Evolutionary conservation across 768 basidiomycete species (phyloP).

Genomic region (Sarcomyxa edulis): DNA sequence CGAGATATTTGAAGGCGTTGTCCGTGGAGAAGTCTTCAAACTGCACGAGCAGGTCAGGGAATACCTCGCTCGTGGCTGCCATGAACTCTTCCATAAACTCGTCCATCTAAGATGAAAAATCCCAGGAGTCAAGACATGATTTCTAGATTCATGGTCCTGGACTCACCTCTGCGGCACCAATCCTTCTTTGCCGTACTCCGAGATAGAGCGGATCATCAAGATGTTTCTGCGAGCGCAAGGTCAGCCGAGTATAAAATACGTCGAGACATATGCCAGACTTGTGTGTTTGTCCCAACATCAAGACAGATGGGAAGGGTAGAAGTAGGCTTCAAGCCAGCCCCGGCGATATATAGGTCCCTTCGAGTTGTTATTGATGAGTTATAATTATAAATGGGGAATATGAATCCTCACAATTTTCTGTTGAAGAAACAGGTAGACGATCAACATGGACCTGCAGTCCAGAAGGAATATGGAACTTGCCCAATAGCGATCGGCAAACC

Average conservation of each 20-base stretch:
- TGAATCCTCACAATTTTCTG: too few relatives aligned
- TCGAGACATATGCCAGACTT: too few relatives aligned
- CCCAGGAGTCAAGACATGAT: background rate
- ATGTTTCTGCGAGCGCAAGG: too few relatives aligned
- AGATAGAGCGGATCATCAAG: conserved; percentile 73
- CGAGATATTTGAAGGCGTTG: conserved; percentile 66
- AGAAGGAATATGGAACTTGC: conserved; percentile 24
- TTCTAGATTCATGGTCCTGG: background rate
- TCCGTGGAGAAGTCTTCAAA: conserved; percentile 78
- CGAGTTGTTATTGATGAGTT: conserved; percentile 16
- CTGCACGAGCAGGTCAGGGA: conserved; percentile 66
- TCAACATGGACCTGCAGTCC: too few relatives aligned
- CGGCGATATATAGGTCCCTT: conserved; percentile 67
- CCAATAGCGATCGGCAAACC: conserved; percentile 63
- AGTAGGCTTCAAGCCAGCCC: conserved; percentile 56
- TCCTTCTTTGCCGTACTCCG: conserved; percentile 56
- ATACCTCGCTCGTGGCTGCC: conserved; percentile 56
- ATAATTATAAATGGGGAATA: conserved; percentile 1
- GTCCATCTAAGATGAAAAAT: conserved; percentile 41
- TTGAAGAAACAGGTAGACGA: too few relatives aligned
- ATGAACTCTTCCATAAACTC: conserved; percentile 78
- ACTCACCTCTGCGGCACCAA: conserved; percentile 35
- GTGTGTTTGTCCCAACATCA: conserved; percentile 74
- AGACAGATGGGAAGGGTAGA: conserved; percentile 62
- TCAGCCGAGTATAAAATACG: too few relatives aligned